Conservation (phyloP, 139 green algal species). For the Desmodesmus armatus region DNA sequence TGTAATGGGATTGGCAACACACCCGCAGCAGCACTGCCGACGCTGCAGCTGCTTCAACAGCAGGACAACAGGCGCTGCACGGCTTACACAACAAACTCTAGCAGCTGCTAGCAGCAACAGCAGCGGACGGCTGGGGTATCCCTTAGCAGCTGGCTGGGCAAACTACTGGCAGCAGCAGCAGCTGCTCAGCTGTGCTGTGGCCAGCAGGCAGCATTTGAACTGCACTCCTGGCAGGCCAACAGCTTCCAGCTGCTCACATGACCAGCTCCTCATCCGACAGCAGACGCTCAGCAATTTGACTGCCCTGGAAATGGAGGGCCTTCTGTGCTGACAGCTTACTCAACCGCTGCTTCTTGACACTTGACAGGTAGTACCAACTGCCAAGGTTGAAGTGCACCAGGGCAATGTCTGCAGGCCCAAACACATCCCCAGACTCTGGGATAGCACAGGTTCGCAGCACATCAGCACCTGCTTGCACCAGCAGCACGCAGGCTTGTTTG, state of each 20-base stretch:
- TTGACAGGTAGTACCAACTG: slow-evolving; percentile 29
- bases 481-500: slow-evolving; percentile 8
- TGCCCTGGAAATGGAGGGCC: neutral
- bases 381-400: slow-evolving; percentile 42
- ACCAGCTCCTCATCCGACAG: neutral
- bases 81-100: no score
- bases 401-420: slow-evolving; percentile 42
- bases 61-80: no score
- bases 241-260: slow-evolving; percentile 18
- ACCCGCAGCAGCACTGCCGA: neutral
- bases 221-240: no score
- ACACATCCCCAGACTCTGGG: slow-evolving; percentile 23
- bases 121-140: no score
- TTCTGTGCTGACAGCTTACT: neutral
- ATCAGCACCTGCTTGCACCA: slow-evolving; percentile 12
- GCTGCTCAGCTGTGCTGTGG: no score
- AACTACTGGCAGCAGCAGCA: no score
- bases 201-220: no score
- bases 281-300: slow-evolving; percentile 7
- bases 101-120: no score
- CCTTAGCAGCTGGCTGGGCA: no score
- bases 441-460: slow-evolving; percentile 18
- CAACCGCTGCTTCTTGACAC: slow-evolving; percentile 20
- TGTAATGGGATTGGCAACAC: neutral
- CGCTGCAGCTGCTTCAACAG: neutral